These are phyloP conservation scores for Calonectria pauciramosa DNA, from an alignment of 2,329 filamentous ascomycete species.

Conservation along the genomic window DNA sequence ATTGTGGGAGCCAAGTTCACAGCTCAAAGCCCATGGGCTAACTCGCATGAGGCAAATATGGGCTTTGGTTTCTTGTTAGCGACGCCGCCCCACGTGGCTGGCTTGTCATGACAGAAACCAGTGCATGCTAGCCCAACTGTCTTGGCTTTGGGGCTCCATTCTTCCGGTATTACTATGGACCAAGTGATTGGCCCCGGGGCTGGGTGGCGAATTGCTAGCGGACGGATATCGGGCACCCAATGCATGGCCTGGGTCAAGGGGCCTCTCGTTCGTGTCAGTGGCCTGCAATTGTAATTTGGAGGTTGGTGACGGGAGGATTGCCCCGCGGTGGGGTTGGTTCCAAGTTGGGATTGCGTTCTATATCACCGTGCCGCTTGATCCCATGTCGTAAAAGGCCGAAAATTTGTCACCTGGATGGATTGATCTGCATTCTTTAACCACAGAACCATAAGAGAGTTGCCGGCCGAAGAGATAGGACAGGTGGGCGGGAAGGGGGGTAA, in stretches of 20 bases:
- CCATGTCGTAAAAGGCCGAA: neutral
- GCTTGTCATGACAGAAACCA: conserved; percentile 21
- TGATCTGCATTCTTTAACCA: neutral
- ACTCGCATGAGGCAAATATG: neutral
- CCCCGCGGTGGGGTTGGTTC: conserved; percentile 41
- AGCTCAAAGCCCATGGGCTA: neutral
- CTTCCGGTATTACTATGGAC: conserved; percentile 34
- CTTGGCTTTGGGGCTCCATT: conserved; percentile 33
- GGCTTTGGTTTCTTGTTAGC: conserved; percentile 3
- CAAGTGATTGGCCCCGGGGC: conserved; percentile 37
- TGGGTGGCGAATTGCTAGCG: conserved; percentile 19
- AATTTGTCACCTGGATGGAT: neutral
- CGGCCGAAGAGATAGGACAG: neutral
- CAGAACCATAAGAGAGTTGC: neutral
- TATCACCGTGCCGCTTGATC: neutral
- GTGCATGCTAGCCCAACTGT: conserved; percentile 29
- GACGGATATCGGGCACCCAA: conserved; percentile 30
- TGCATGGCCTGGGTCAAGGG: conserved; percentile 9
- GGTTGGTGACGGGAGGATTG: conserved; percentile 22
- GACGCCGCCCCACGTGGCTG: conserved; percentile 28
- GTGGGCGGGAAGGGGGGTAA: neutral
- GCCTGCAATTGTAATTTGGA: conserved; percentile 17
- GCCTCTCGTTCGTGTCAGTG: conserved; percentile 17
- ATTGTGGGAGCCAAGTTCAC: neutral
- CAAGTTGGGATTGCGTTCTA: neutral